Evolutionary conservation across 2,329 filamentous ascomycete species (phyloP).

Genomic region (Tolypocladium guangdongense): DNA sequence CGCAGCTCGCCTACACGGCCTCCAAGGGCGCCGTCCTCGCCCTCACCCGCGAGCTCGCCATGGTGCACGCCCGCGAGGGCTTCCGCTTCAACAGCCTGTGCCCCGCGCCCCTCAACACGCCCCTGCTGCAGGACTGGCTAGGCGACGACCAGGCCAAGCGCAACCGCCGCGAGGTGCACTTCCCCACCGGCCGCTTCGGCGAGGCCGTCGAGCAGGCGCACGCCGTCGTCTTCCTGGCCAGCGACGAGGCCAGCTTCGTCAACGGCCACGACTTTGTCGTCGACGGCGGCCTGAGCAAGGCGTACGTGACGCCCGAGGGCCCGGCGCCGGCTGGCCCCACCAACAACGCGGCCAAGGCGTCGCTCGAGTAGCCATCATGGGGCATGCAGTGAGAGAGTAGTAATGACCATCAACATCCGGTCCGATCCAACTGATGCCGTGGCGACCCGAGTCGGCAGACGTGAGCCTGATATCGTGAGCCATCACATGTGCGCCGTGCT

Average conservation of each 20-base stretch:
- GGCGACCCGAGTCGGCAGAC: too few relatives aligned
- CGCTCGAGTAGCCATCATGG: slow-evolving; percentile 21
- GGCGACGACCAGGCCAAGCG: slow-evolving; percentile 79
- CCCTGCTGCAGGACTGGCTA: slow-evolving; percentile 85
- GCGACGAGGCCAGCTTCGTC: slow-evolving; percentile 81
- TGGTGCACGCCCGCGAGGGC: slow-evolving; percentile 81
- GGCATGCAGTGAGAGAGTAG: neutral
- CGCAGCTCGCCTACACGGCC: slow-evolving; percentile 86
- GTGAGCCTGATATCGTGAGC: too few relatives aligned
- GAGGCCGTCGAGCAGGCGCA: slow-evolving; percentile 92
- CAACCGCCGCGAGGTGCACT: slow-evolving; percentile 74
- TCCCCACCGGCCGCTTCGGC: slow-evolving; percentile 78
- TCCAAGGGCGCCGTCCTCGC: slow-evolving; percentile 89
- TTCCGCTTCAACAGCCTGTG: slow-evolving; percentile 87
- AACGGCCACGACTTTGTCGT: slow-evolving; percentile 90
- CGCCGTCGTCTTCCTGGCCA: slow-evolving; percentile 77
- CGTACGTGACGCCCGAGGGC: slow-evolving; percentile 65
- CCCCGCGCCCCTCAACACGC: slow-evolving; percentile 85
- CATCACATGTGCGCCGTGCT: too few relatives aligned
- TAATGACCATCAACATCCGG: too few relatives aligned
- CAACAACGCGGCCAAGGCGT: slow-evolving; percentile 48
- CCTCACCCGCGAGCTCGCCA: slow-evolving; percentile 80
- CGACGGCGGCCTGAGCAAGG: slow-evolving; percentile 91
- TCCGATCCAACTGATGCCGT: too few relatives aligned
- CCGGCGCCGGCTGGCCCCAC: slow-evolving; percentile 39